A percentile compares a stretch with the other conserved stretches of the same genome.
Evolutionary conservation across 345 rosid genomes (phyloP).

Genomic region (Melaleuca quinquenervia): DNA sequence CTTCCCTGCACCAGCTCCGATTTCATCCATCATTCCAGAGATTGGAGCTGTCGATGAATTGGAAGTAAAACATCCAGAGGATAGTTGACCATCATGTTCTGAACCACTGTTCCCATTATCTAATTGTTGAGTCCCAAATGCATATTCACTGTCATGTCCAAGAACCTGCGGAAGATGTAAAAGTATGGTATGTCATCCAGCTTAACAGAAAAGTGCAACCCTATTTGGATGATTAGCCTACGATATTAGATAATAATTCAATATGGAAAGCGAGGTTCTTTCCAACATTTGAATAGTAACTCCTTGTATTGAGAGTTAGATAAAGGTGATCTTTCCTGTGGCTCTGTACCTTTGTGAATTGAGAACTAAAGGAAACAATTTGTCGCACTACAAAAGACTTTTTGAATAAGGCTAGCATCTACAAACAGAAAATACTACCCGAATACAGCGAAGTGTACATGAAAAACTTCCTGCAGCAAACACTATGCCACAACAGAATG

Average conservation of each 20-base stretch:
- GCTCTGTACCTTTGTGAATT: not conserved
- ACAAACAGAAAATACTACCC: not conserved
- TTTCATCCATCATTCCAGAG: conserved; percentile 53
- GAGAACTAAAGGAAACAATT: not conserved
- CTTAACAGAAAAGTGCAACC: not conserved
- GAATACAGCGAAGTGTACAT: not conserved
- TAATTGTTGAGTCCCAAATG: conserved; percentile 56
- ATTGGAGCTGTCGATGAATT: conserved; percentile 35
- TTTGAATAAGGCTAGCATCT: not conserved
- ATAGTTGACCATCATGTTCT: conserved; percentile 52
- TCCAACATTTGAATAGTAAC: not conserved
- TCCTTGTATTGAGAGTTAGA: not conserved
- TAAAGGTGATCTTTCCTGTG: not conserved
- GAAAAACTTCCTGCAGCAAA: not conserved
- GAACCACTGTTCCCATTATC: conserved; percentile 66
- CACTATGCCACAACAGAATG: not conserved
- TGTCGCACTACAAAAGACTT: not conserved
- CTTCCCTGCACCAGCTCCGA: conserved; percentile 48
- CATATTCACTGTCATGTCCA: conserved; percentile 60
- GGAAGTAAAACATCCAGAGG: conserved; percentile 44
- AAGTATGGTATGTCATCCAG: not conserved
- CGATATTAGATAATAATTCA: not conserved
- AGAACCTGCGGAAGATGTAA: conserved; percentile 37
- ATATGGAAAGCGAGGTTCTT: not conserved
- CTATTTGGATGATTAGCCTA: not conserved